Conservation (phyloP, 2,329 filamentous ascomycete species). For the Alternaria solani region DNA sequence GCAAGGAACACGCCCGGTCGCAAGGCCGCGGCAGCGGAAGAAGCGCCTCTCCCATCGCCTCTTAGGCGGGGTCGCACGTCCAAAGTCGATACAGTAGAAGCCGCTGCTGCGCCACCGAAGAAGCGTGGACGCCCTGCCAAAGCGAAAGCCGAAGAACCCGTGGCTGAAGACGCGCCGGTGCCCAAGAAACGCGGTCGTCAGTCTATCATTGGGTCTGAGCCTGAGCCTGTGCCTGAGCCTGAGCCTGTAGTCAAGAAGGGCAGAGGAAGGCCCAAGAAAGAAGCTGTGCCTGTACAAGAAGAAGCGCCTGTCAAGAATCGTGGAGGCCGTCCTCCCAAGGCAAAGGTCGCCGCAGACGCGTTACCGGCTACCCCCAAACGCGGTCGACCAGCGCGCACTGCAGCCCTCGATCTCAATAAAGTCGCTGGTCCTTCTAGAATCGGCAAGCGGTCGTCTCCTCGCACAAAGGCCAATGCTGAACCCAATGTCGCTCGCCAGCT, state of each 20-base stretch:
- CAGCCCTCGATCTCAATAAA: constrained; percentile 21
- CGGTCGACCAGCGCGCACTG: constrained; percentile 25
- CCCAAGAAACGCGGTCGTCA: constrained; percentile 26
- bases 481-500: constrained; percentile 20
- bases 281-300: constrained; percentile 1
- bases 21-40: constrained; percentile 15
- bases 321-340: constrained; percentile 17
- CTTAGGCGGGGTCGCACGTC: constrained; percentile 32
- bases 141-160: constrained; percentile 12
- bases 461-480: constrained; percentile 15
- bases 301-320: constrained; percentile 19
- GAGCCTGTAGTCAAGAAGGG: constrained; percentile 15
- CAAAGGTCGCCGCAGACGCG: constrained; percentile 1
- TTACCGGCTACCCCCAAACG: constrained; percentile 17
- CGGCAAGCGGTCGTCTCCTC: constrained; percentile 26
- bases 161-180: constrained; percentile 15
- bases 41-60: constrained; percentile 11
- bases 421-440: constrained; percentile 34
- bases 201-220: constrained; percentile 13
- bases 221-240: not conserved
- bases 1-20: constrained; percentile 18
- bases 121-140: constrained; percentile 35
- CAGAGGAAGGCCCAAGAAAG: constrained; percentile 17
- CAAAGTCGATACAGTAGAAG: constrained; percentile 7
- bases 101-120: constrained; percentile 21